Evolutionary conservation across 805 yeast genomes (phyloP).

Genomic region (Saturnispora zaruensis): DNA sequence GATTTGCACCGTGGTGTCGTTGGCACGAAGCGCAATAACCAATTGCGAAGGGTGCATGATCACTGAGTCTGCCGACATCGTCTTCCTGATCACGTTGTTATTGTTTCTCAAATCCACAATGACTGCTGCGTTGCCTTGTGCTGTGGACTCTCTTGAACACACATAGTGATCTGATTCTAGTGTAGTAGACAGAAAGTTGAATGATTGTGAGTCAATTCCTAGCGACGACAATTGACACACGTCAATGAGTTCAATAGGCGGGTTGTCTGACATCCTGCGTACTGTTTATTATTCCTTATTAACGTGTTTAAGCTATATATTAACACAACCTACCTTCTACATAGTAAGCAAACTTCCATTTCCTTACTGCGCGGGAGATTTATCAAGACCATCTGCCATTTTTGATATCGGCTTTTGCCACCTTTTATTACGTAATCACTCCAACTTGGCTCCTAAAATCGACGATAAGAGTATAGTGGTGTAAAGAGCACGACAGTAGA

Average conservation of each 20-base stretch:
- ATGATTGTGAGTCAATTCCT: conserved; percentile 76
- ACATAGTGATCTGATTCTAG: conserved; percentile 88
- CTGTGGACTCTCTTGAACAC: conserved; percentile 60
- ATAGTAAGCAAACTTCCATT: not conserved
- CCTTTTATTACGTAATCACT: not conserved
- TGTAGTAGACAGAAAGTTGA: conserved; percentile 91
- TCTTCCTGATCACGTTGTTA: conserved; percentile 76
- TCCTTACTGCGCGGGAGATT: not conserved
- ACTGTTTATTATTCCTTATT: not conserved
- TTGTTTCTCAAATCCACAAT: conserved; percentile 77
- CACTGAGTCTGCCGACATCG: conserved; percentile 96
- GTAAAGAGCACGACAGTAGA: too few species aligned
- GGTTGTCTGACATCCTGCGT: conserved; percentile 39
- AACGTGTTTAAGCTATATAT: not conserved
- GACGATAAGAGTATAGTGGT: not conserved
- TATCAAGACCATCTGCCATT: not conserved
- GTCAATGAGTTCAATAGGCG: conserved; percentile 96
- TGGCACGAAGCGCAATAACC: conserved; percentile 89
- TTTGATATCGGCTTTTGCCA: conserved; percentile 1
- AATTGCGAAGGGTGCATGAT: conserved; percentile 89
- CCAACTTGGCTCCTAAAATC: not conserved
- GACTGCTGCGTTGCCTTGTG: conserved; percentile 80
- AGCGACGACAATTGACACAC: conserved; percentile 78
- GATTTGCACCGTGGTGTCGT: conserved; percentile 91
- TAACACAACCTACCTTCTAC: not conserved